Evolutionary conservation across 768 basidiomycete genomes (phyloP), one percentile per base, ranked within the genome.

Genomic region (Phanerochaete carnosa): DNA sequence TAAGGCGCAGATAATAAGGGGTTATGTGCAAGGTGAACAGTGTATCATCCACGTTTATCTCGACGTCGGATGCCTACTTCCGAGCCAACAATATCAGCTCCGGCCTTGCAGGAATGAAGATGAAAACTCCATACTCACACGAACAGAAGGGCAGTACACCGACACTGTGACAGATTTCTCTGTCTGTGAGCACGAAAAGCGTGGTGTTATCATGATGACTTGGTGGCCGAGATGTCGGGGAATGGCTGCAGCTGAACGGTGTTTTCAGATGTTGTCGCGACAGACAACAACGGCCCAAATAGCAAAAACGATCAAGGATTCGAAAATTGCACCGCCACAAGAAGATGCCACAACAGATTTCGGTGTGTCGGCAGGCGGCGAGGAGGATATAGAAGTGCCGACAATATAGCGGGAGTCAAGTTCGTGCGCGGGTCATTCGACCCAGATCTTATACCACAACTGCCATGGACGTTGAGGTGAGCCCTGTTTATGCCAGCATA

Each of bases 1-100:
- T 85, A 62, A 95, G 79, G 1, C 91, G 87, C 56, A 94, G 79
- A 67, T 89, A 94, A 69, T 94, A 95, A 1, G 92, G 92, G 60
- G 89, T 90, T 70, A 93, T 82, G 67, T 94, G 86, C 43, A 92
- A 75, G 22, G 84, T 86, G 70, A 94, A 79, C 51, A 88, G 73
- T 28, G 83, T 83, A 56, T 83, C 83, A 68, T 91, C 88, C 58
- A 92, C 84, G 64, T 88, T 79, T 53, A 92, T 87, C 71, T 94
- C 92, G 32, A 87, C 83, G 64, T 94, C 92, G 45, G 87, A 83
- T 12, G 92, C 90, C 92, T 94, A 82, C 71, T 67, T 70, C 61
- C 62, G 55, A 12, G 26, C 49, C 43, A 26, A 32, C 16, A 49
- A 54, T 45, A 35, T 64, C 43, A 64, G 59, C 22, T 52, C 33